Evolutionary conservation across 1,284 basidiomycete species (phyloP), one percentile per base, ranked within the genome.

Genomic region (Salmacisia buchloeana): DNA sequence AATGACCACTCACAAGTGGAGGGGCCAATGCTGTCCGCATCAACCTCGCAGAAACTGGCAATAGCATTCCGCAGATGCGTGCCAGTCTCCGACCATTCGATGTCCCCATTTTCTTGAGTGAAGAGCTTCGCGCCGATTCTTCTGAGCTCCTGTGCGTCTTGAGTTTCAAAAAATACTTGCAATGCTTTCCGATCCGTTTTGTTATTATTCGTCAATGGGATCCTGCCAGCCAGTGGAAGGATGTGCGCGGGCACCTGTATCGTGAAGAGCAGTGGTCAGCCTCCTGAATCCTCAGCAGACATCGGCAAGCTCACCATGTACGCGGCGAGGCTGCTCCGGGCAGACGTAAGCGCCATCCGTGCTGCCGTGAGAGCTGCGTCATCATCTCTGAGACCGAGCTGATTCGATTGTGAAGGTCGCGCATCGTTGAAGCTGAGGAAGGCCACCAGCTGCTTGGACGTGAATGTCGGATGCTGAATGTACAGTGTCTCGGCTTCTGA

Each of bases 121-220:
- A 65, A 62, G 25, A 59, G 49, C 62, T 59, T 60, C 1, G 60
- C 46, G 23, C 65, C 64, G n/a, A 71, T 58, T 12, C 62, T 38
- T 1, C 62, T 63, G 18, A 72, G 58, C 58, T 58, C 39, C 1
- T 59, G 31, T 0, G 63, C 59, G n/a, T 71, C 68, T 33, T 73
- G 21, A 0, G 18, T n/a, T 18, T 45, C 45, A 52, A 72, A 75
- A 54, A 65, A 60, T 2, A 29, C 27, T 0, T 68, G 63, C 45
- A 77, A 54, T 0, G 71, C 69, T 52, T 65, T 66, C 45, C 64
- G 66, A 43, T 78, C 75, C 6, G 70, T 67, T 66, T 78, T 78
- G 70, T 77, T 77, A 69, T 78, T 78, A 34, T 73, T 71, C 21
- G 74, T 78, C 36, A 78, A 63, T 1, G 76, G 76, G 13, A 78